phyloP scores from a whole-genome alignment of 225 moss, liverwort and hornwort genomes.

The Asterella californica region DNA sequence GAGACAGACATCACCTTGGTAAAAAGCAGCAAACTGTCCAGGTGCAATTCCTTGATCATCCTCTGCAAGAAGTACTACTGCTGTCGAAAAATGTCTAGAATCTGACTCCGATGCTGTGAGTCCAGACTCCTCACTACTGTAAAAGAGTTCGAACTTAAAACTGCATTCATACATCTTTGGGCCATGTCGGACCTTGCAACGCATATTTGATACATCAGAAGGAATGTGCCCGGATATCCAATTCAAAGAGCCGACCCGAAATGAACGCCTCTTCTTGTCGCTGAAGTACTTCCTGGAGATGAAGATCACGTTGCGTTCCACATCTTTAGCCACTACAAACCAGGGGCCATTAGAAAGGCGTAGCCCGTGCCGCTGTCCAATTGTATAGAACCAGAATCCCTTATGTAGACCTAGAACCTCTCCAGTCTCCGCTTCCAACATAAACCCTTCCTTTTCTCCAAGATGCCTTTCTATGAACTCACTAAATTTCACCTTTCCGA shows the following conservation, averaged over 20 bases:
- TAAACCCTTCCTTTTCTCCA: slow-evolving; percentile 73
- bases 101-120: neutral
- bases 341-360: slow-evolving; percentile 91
- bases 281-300: slow-evolving; percentile 75
- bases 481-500: slow-evolving; percentile 96
- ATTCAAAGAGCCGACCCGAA: slow-evolving; percentile 70
- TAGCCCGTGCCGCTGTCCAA: slow-evolving; percentile 93
- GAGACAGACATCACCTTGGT: slow-evolving; percentile 59
- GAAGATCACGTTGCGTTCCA: slow-evolving; percentile 73
- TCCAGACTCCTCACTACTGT: neutral
- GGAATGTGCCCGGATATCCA: slow-evolving; percentile 76
- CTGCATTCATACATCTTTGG: slow-evolving; percentile 62
- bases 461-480: slow-evolving; percentile 89
- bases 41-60: slow-evolving; percentile 97
- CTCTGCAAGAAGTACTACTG: slow-evolving; percentile 55
- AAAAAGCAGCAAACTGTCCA: slow-evolving; percentile 87
- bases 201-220: slow-evolving; percentile 42
- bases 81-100: slow-evolving; percentile 25
- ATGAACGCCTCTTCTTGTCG: slow-evolving; percentile 70
- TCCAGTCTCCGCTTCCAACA: slow-evolving; percentile 93
- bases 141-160: slow-evolving; percentile 43
- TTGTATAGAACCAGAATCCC: slow-evolving; percentile 97
- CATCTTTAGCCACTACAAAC: slow-evolving; percentile 95
- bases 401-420: slow-evolving; percentile 81
- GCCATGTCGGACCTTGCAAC: slow-evolving; percentile 95